Conservation (phyloP, 2,329 filamentous ascomycete species). For the Epichloe festucae region DNA sequence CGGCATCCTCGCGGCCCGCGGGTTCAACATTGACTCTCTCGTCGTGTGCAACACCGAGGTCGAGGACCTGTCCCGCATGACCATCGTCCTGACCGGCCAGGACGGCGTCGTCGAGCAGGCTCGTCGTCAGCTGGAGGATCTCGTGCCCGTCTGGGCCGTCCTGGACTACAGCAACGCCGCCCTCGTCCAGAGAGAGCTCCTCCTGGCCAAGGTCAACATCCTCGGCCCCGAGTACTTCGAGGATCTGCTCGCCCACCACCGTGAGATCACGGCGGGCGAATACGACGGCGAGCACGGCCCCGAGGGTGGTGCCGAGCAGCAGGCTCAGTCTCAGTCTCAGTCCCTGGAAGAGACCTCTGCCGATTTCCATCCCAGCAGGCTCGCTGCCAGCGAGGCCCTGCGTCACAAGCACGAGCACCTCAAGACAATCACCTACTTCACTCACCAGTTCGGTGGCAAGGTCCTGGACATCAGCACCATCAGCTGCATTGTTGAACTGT, state of each 20-base stretch:
- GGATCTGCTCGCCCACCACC: constrained; percentile 88
- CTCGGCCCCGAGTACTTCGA: constrained; percentile 97
- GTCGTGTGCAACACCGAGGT: constrained; percentile 98
- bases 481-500: constrained; percentile 97
- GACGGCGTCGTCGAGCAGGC: constrained; percentile 97
- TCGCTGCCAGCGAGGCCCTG: constrained; percentile 77
- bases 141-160: constrained; percentile 97
- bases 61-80: constrained; percentile 94
- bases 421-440: constrained; percentile 88
- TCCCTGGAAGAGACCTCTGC: constrained; percentile 35
- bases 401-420: constrained; percentile 96
- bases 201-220: constrained; percentile 93
- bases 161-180: constrained; percentile 89
- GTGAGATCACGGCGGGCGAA: constrained; percentile 57
- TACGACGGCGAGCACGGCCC: constrained; percentile 30
- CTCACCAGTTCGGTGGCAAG: constrained; percentile 96
- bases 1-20: constrained; percentile 85
- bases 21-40: constrained; percentile 98
- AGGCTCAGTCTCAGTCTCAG: constrained; percentile 23
- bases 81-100: constrained; percentile 90
- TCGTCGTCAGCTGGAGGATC: constrained; percentile 83
- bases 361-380: constrained; percentile 82
- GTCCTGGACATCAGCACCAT: constrained; percentile 95
- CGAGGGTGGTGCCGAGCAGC: constrained; percentile 22
- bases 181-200: constrained; percentile 86